Evolutionary conservation across 345 rosid species (phyloP).

Genomic region (Moringa oleifera): DNA sequence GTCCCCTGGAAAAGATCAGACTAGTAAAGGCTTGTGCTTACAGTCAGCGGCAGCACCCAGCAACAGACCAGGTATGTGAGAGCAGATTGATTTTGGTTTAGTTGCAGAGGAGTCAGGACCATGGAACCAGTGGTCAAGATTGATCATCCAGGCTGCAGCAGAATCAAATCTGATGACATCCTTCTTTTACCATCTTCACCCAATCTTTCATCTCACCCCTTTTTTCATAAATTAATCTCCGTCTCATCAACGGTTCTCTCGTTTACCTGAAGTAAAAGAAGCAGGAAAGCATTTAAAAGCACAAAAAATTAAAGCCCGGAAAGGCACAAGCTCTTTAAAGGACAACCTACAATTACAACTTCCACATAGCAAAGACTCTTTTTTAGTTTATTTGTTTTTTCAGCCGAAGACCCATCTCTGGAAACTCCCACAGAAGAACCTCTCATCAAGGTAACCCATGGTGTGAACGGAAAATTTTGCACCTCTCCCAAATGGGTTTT

Average conservation of each 20-base stretch:
- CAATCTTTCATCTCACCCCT: no score
- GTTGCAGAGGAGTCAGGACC: background rate
- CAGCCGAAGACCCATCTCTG: conserved; percentile 8
- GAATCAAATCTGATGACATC: background rate
- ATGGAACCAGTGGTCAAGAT: background rate
- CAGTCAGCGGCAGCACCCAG: no score
- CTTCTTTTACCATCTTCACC: background rate
- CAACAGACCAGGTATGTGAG: no score
- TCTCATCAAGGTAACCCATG: background rate
- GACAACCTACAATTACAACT: background rate
- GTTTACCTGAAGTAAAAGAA: no score
- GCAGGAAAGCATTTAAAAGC: no score
- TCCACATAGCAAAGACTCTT: no score
- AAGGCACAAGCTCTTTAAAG: background rate
- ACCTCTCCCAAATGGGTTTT: background rate
- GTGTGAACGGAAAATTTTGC: background rate
- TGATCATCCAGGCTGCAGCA: background rate
- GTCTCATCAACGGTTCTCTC: no score
- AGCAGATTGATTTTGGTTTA: no score
- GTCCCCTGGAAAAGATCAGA: no score
- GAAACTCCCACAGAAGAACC: background rate
- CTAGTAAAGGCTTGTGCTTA: no score
- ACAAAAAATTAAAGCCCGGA: background rate
- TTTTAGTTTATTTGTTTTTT: no score
- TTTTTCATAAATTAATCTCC: no score